Evolutionary conservation across 169 alveolate species (phyloP).

Genomic region (Plasmodium cynomolgi): DNA sequence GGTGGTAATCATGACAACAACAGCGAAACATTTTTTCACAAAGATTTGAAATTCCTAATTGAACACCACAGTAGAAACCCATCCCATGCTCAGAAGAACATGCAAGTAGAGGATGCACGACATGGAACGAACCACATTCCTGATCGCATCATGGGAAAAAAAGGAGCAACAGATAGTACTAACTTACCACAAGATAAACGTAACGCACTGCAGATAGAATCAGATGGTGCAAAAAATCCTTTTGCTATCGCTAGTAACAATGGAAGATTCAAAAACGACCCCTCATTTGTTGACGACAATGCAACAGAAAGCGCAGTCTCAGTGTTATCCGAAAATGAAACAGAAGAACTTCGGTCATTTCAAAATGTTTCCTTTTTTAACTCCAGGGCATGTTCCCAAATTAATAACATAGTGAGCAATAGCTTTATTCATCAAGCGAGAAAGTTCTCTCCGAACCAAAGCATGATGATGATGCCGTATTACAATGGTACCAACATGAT

Average conservation of each 20-base stretch:
- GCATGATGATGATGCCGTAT: background rate
- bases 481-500: background rate
- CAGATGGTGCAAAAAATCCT: conserved; percentile 1
- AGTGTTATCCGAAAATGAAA: conserved; percentile 36
- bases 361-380: conserved; percentile 51
- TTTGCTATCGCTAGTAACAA: background rate
- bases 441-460: background rate
- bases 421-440: conserved; percentile 2
- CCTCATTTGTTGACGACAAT: conserved; percentile 37
- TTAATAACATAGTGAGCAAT: conserved; percentile 28
- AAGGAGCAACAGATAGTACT: background rate
- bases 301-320: conserved; percentile 55
- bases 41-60: conserved; percentile 14
- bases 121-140: background rate
- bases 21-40: background rate
- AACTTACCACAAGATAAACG: conserved; percentile 9
- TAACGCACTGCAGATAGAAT: background rate
- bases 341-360: conserved; percentile 46
- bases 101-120: background rate
- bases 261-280: background rate
- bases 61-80: conserved; percentile 13
- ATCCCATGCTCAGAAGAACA: conserved; percentile 1
- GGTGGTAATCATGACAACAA: background rate
- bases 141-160: background rate
- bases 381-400: conserved; percentile 15